A percentile compares a stretch with the other conserved stretches of the same genome.
These are phyloP conservation scores for Laguncularia racemosa DNA, from an alignment of 345 rosid genomes.

Conservation along the genomic window DNA sequence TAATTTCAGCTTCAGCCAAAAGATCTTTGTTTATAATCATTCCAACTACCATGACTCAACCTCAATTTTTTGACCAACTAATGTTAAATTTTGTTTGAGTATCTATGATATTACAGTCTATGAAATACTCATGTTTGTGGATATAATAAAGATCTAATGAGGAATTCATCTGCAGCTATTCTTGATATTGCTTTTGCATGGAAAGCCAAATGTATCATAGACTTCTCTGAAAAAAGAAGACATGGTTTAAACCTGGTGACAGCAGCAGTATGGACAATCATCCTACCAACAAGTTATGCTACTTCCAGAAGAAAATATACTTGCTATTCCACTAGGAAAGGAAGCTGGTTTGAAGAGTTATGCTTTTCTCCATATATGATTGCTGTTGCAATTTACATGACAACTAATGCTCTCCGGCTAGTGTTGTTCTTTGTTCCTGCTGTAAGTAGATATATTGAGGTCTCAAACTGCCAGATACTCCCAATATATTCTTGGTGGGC, in stretches of 20 bases:
- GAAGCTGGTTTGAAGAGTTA: slow-evolving; percentile 75
- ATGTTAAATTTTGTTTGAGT: no score
- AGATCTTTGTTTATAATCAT: no score
- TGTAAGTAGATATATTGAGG: slow-evolving; percentile 69
- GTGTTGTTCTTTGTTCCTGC: slow-evolving; percentile 84
- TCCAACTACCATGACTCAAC: no score
- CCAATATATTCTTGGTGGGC: slow-evolving; percentile 66
- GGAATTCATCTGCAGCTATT: slow-evolving; percentile 45
- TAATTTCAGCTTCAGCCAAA: no score
- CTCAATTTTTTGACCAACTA: no score
- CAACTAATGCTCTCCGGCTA: slow-evolving; percentile 63
- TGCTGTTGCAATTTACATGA: slow-evolving; percentile 61
- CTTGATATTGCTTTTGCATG: slow-evolving; percentile 80
- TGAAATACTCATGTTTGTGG: background rate
- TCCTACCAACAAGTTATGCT: slow-evolving; percentile 72
- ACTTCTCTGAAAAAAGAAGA: slow-evolving; percentile 48
- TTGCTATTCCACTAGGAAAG: slow-evolving; percentile 54
- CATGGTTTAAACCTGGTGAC: slow-evolving; percentile 56
- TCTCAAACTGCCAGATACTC: slow-evolving; percentile 61
- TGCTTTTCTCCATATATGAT: slow-evolving; percentile 87
- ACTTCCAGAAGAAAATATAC: slow-evolving; percentile 69
- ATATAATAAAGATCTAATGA: slow-evolving; percentile 3
- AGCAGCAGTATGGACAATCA: slow-evolving; percentile 71
- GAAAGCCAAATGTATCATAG: slow-evolving; percentile 71
- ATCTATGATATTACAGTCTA: no score